These are phyloP conservation scores for Reutealis trisperma DNA, from an alignment of 345 rosid species.

Conservation along the genomic window DNA sequence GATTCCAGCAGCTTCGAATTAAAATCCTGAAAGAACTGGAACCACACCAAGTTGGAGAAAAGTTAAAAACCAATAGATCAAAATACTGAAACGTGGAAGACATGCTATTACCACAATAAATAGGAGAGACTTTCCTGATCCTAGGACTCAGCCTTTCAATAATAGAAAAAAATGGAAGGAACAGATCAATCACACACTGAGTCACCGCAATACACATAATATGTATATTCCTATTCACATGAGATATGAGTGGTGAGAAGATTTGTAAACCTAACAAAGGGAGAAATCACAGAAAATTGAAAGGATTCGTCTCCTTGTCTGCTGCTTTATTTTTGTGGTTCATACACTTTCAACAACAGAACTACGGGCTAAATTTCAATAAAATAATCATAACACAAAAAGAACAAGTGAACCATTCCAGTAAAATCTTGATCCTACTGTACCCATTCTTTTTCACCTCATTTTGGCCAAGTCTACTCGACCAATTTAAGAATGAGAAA, in stretches of 20 bases:
- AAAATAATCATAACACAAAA: not conserved
- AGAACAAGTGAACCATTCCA: not conserved
- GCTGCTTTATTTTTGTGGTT: not conserved
- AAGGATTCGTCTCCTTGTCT: not conserved
- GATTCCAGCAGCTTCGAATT: conserved; percentile 95
- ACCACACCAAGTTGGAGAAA: conserved; percentile 18
- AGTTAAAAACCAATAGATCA: not conserved
- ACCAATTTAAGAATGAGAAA: not conserved
- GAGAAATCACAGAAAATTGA: not conserved
- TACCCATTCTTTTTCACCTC: not conserved
- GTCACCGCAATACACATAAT: too few species aligned
- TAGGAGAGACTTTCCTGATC: not conserved
- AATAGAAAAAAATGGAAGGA: not conserved
- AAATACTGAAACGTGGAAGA: not conserved
- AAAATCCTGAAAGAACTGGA: conserved; percentile 84
- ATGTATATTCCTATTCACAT: too few species aligned
- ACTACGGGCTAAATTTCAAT: not conserved
- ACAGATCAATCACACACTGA: not conserved
- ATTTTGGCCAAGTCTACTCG: not conserved
- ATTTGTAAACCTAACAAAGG: not conserved
- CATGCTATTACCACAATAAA: not conserved
- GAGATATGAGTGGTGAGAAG: not conserved
- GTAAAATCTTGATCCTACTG: not conserved
- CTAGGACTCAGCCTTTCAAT: not conserved
- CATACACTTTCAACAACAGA: not conserved